These are phyloP conservation scores for Pyrenochaeta sp. DNA, from an alignment of 2,329 filamentous ascomycete species.

Conservation along the genomic window DNA sequence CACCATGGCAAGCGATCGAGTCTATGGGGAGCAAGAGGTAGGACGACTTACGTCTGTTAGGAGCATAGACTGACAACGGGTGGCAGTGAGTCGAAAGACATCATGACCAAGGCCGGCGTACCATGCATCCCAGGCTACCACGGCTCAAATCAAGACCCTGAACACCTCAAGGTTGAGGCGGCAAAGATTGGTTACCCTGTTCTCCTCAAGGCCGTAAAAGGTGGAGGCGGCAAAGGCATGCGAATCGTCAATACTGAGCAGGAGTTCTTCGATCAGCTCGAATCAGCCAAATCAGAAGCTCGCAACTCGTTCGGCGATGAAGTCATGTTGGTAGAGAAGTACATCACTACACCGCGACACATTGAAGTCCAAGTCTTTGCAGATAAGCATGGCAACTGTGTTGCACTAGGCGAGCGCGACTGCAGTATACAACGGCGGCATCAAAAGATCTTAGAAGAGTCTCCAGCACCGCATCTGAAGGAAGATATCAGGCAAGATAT, in stretches of 20 bases:
- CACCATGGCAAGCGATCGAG: conserved; percentile 77
- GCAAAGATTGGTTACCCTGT: conserved; percentile 73
- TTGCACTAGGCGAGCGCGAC: conserved; percentile 70
- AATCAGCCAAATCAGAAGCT: conserved; percentile 71
- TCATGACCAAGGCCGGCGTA: conserved; percentile 94
- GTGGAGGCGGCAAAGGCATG: conserved; percentile 74
- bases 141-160: conserved; percentile 78
- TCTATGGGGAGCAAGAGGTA: conserved; percentile 91
- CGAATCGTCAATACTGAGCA: conserved; percentile 66
- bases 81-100: conserved; percentile 80
- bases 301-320: conserved; percentile 72
- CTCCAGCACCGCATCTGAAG: conserved; percentile 68
- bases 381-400: conserved; percentile 70
- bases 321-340: conserved; percentile 73
- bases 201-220: conserved; percentile 72
- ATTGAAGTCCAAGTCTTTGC: conserved; percentile 75
- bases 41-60: not conserved
- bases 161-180: conserved; percentile 72
- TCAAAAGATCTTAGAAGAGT: conserved; percentile 73
- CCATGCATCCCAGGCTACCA: conserved; percentile 98
- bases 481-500: conserved; percentile 68
- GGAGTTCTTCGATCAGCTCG: conserved; percentile 68
- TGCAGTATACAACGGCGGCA: conserved; percentile 72
- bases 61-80: conserved; percentile 14
- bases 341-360: conserved; percentile 71